These are phyloP conservation scores for Fusarium keratoplasticum DNA, from an alignment of 2,329 filamentous ascomycete genomes.

Conservation along the genomic window DNA sequence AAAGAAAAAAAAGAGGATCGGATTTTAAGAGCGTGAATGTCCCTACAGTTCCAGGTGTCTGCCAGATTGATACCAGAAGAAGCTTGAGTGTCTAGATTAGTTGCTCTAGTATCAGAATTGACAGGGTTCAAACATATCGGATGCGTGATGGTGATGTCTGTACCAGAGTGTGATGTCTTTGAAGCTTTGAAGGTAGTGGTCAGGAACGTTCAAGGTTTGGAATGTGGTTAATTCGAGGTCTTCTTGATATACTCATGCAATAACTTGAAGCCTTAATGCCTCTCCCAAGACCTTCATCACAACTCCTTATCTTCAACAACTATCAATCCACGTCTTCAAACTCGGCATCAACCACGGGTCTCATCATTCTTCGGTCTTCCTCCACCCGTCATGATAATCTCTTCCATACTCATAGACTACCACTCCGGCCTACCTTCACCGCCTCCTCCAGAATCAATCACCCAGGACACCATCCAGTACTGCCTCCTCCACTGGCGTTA, in stretches of 20 bases:
- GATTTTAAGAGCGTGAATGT: conserved; percentile 27
- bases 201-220: background rate
- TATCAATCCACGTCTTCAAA: background rate
- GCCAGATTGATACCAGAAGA: conserved; percentile 12
- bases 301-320: too few relatives aligned
- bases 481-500: background rate
- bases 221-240: background rate
- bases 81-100: background rate
- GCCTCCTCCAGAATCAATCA: background rate
- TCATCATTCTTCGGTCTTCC: background rate
- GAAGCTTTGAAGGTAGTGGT: background rate
- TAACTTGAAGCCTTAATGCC: background rate
- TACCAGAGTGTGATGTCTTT: background rate
- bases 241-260: background rate
- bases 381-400: background rate
- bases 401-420: background rate
- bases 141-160: background rate
- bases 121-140: background rate
- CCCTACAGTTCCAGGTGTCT: background rate
- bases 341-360: background rate
- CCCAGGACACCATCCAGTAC: background rate
- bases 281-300: too few relatives aligned
- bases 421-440: background rate
- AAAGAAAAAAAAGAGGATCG: conserved; percentile 37
- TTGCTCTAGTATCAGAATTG: background rate